Evolutionary conservation across 306 rosid species (phyloP), one percentile per base, ranked within the genome.

Genomic region (Fagus crenata): DNA sequence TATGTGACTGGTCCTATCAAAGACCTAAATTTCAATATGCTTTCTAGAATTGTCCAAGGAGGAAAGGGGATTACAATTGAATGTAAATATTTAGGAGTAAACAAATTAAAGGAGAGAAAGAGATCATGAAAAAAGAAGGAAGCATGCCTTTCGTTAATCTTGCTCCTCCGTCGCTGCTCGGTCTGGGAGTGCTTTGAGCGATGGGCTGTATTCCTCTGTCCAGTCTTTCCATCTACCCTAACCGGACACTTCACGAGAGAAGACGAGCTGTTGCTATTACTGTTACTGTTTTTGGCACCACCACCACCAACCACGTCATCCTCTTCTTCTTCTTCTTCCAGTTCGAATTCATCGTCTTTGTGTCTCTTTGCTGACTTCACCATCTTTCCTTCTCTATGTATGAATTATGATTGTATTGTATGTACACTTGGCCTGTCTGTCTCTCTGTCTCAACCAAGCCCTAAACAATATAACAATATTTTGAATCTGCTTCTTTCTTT

Each of bases 131-230:
- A 22, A 15, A 7, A 28, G 36, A 14, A 43, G 36, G 67, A 81
- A 81, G 32, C 86, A 71, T 69, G 73, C 99, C 99, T 92, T 85
- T 95, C 99, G 74, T 95, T 95, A 81, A 95, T 95, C 78, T 95
- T 95, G 86, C 96, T 87, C 84, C 99, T 84, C 55, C 99, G 84
- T 2, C 97, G 96, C 81, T 92, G 99, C 83, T 95, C 99, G 22
- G 99, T 92, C 76, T 95, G 97, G 0, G 97, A 95, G 86, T 95
- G 99, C 89, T 95, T 95, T 11, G 96, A 89, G 73, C 99, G 89
- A 74, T 90, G 89, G 2, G 87, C 76, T 53, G 79, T 85, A 36
- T 49, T 86, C 72, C 84, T 91, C 84, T 87, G 86, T 96, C 77
- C 83, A 87, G 78, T 81, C 37, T 84, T 82, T 78, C 96, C 96